Base-by-base conservation (phyloP, 352 stramenopile species). In the Peronospora farinosa region DNA sequence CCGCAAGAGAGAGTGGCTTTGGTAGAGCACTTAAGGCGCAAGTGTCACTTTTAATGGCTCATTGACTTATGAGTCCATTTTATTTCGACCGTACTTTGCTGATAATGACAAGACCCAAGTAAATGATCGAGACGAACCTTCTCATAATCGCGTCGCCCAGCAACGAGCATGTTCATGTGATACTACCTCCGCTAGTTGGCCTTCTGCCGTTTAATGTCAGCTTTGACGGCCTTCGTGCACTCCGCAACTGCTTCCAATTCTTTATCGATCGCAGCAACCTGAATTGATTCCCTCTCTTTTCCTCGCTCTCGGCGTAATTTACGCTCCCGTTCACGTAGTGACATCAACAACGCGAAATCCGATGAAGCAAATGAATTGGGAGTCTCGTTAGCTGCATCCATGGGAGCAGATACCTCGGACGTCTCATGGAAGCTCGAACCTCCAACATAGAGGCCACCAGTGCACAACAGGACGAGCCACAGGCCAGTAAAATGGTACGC, bases 401-500 rank as follows among this genome's bases (percentile, higher is more conserved):
- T 45, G 5, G 39, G 10, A 30, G 51, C 35, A 13, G 50, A 39
- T 28, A 85, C 53, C 28, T 86, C 69, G 0, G 74, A 82, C 21
- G 69, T 86, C 51, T 86, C 74, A 40, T 84, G 69, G 32, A 84
- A 86, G 25, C 67, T 78, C 7, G 76, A 86, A 3, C 70, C 71
- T 6, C 74, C 75, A n/a, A 88, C 69, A 45, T 88, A 88, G 19
- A 88, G 63, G 5, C 76, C 74, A 25, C 79, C 72, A 0, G 79
- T 88, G 47, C 79, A 88, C 12, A 93, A 63, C 16, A 93, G 49
- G 33, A 91, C 77, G 27, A 94, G 82, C 80, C 83, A 94, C 13
- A 92, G 50, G 3, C 83, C 83, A 9, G 83, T 85, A 16, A 57
- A 63, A 62, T 94, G 80, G 52, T 94, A 91, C 32, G 79, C 42